These are phyloP conservation scores for Saccharomycopsis sp. DNA, from an alignment of 805 yeast species.

Conservation along the genomic window DNA sequence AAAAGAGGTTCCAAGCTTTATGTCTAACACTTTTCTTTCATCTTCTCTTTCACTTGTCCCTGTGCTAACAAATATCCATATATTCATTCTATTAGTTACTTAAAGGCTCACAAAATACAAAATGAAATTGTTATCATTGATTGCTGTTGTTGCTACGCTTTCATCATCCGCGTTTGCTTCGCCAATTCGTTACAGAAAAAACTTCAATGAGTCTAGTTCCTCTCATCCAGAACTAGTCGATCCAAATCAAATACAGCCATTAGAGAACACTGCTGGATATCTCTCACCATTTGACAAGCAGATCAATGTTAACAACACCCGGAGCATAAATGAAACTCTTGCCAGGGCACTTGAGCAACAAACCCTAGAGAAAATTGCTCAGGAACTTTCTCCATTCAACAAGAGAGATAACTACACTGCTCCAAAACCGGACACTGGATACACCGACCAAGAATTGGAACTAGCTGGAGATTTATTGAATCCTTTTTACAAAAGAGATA, in stretches of 20 bases:
- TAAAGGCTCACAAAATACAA: not conserved
- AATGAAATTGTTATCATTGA: not conserved
- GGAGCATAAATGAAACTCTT: not conserved
- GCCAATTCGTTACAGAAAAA: not conserved
- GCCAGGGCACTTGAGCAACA: not conserved
- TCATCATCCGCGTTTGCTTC: not conserved
- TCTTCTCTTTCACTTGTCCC: not conserved
- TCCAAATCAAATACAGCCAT: not conserved
- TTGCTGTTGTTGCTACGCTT: not conserved
- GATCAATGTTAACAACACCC: not conserved
- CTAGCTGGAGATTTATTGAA: not conserved
- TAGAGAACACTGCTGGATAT: not conserved
- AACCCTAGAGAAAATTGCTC: not conserved
- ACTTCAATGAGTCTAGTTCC: not conserved
- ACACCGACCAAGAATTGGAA: not conserved
- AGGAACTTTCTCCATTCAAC: not conserved
- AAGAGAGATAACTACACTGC: not conserved
- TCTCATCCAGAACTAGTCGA: not conserved
- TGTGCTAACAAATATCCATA: not conserved
- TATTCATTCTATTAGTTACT: not conserved
- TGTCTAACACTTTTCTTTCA: not conserved
- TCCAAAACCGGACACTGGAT: not conserved
- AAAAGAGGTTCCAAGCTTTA: not conserved
- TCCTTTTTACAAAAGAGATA: not conserved
- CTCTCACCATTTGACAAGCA: not conserved